These are phyloP conservation scores for Trametes coccinea DNA, from an alignment of 768 basidiomycete species.

Conservation along the genomic window DNA sequence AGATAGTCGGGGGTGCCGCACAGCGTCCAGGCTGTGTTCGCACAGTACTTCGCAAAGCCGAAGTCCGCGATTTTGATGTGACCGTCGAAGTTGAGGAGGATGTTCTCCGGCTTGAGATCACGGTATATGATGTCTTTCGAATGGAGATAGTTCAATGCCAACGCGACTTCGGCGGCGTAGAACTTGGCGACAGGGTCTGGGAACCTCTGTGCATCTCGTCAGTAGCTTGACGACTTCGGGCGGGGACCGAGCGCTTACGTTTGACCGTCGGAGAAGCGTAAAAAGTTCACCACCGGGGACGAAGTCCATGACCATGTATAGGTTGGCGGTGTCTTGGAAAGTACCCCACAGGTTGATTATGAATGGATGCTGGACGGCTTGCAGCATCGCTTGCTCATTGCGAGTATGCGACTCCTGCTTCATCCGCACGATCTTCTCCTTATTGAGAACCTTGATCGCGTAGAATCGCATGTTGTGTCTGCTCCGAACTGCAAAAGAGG, in stretches of 20 bases:
- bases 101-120: conserved; percentile 97
- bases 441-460: conserved; percentile 92
- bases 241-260: conserved; percentile 48
- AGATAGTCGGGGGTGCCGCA: conserved; percentile 97
- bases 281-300: conserved; percentile 97
- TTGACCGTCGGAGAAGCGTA: conserved; percentile 86
- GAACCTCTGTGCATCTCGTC: conserved; percentile 63
- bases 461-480: conserved; percentile 95
- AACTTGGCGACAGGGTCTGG: conserved; percentile 98
- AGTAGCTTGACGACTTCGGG: neutral
- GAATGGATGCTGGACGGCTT: conserved; percentile 85
- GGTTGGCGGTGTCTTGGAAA: conserved; percentile 88
- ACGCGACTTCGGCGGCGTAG: conserved; percentile 92
- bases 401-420: conserved; percentile 99
- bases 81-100: conserved; percentile 89
- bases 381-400: conserved; percentile 87
- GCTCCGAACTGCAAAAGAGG: conserved; percentile 65
- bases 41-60: conserved; percentile 90
- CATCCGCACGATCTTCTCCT: conserved; percentile 87
- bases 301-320: conserved; percentile 99
- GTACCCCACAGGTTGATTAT: conserved; percentile 96
- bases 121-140: conserved; percentile 89
- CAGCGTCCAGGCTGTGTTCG: conserved; percentile 89
- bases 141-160: conserved; percentile 91
- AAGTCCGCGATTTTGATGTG: conserved; percentile 98